Conservation (phyloP, 768 basidiomycete genomes). For the Collybia sordida region DNA sequence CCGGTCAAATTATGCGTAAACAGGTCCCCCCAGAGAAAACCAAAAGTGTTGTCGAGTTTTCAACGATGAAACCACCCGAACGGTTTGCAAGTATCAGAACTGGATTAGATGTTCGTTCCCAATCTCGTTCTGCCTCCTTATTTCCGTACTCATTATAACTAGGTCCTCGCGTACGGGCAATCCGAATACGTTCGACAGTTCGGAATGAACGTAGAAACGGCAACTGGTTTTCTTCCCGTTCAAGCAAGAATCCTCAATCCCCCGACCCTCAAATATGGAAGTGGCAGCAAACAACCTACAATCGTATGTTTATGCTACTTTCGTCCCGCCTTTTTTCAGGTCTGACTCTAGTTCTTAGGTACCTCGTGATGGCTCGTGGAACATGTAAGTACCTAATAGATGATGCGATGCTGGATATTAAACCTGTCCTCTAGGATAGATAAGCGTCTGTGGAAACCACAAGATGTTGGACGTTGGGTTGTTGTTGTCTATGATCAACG, state of each 20-base stretch:
- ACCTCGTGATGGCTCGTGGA: slow-evolving; percentile 73
- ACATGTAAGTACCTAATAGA: slow-evolving; percentile 50
- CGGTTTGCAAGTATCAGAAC: slow-evolving; percentile 53
- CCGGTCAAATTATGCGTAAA: slow-evolving; percentile 72
- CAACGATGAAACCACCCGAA: slow-evolving; percentile 60
- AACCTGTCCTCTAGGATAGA: slow-evolving; percentile 49
- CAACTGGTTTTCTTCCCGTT: slow-evolving; percentile 47
- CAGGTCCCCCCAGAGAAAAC: slow-evolving; percentile 70
- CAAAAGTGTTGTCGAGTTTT: slow-evolving; percentile 60
- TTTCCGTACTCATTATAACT: neutral
- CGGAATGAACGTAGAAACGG: slow-evolving; percentile 56
- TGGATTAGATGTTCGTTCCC: slow-evolving; percentile 47
- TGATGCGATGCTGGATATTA: slow-evolving; percentile 38
- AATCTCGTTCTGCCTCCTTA: neutral
- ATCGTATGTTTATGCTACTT: slow-evolving; percentile 36
- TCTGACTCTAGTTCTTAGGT: slow-evolving; percentile 30
- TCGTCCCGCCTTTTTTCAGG: neutral
- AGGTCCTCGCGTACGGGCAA: slow-evolving; percentile 65
- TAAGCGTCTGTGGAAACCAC: slow-evolving; percentile 61
- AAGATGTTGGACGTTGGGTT: slow-evolving; percentile 55
- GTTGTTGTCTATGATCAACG: slow-evolving; percentile 57
- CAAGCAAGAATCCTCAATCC: slow-evolving; percentile 58
- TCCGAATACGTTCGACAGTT: slow-evolving; percentile 73
- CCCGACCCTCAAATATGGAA: slow-evolving; percentile 67
- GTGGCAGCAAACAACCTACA: slow-evolving; percentile 45